Percentiles rank a stretch among this genome's conserved stretches.
These are phyloP conservation scores for Pseudopithomyces chartarum DNA, from an alignment of 2,329 filamentous ascomycete species.

Conservation along the genomic window DNA sequence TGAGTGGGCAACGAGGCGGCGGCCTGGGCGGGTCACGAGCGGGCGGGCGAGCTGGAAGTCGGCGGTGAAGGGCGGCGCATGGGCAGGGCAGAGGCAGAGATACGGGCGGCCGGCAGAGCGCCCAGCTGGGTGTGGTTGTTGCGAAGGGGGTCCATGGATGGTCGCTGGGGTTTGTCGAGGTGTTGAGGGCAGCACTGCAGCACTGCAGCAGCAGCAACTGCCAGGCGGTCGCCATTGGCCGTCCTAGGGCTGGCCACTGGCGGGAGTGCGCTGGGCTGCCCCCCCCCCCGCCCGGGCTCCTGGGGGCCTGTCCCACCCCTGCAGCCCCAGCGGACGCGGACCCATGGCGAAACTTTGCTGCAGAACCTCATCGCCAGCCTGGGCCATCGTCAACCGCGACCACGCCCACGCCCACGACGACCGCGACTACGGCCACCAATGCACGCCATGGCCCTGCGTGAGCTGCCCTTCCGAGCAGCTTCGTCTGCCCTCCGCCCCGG, in stretches of 20 bases:
- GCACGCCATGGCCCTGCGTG: conserved; percentile 43
- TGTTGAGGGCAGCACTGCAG: conserved; percentile 1
- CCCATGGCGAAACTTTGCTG: conserved; percentile 9
- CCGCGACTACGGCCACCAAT: conserved; percentile 13
- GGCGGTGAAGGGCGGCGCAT: conserved; percentile 11
- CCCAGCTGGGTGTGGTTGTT: not conserved
- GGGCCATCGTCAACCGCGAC: not conserved
- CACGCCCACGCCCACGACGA: conserved; percentile 11
- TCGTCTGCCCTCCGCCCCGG: conserved; percentile 29
- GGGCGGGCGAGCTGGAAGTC: not conserved
- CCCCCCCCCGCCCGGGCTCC: not conserved
- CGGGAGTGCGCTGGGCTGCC: not conserved
- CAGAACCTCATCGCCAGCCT: conserved; percentile 1
- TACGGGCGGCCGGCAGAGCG: not conserved
- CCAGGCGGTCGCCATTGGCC: too few species aligned
- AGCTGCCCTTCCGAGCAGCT: conserved; percentile 39
- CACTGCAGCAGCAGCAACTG: too few species aligned
- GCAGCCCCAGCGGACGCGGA: not conserved
- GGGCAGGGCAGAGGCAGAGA: not conserved
- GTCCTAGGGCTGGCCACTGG: not conserved
- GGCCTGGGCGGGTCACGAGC: not conserved
- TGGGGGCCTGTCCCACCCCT: not conserved
- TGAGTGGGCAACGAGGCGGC: conserved; percentile 14
- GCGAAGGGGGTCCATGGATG: conserved; percentile 2
- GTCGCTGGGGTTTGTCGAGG: not conserved